A percentile compares a stretch with the other conserved stretches of the same genome.
Evolutionary conservation across 78 protist species (phyloP).

Genomic region (Dictyostelium brefeldianum): DNA sequence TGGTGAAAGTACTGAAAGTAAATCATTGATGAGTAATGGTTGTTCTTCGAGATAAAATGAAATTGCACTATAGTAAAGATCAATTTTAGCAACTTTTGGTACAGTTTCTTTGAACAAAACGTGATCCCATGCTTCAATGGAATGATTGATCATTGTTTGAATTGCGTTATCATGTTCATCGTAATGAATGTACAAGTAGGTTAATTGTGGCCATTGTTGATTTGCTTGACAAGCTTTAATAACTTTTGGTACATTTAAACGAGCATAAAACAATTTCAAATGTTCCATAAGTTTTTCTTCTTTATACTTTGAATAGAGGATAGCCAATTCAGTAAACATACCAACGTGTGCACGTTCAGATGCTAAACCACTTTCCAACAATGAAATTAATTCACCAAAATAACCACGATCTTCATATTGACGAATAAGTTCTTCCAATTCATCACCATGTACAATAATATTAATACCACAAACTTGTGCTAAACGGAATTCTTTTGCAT

Average conservation of each 20-base stretch:
- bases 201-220: constrained; percentile 96
- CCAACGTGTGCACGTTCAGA: constrained; percentile 98
- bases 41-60: constrained; percentile 94
- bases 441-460: constrained; percentile 97
- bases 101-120: constrained; percentile 94
- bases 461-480: constrained; percentile 99
- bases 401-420: constrained; percentile 95
- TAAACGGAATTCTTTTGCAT: constrained; percentile 96
- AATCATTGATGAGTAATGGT: constrained; percentile 92
- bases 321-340: constrained; percentile 99
- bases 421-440: constrained; percentile 91
- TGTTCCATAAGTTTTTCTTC: constrained; percentile 99
- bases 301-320: constrained; percentile 96
- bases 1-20: constrained; percentile 86
- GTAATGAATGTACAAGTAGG: constrained; percentile 95
- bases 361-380: constrained; percentile 95
- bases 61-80: constrained; percentile 95
- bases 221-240: constrained; percentile 91
- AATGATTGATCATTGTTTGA: constrained; percentile 96
- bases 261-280: constrained; percentile 91
- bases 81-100: constrained; percentile 95
- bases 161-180: constrained; percentile 99
- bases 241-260: constrained; percentile 97
- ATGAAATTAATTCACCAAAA: constrained; percentile 94
- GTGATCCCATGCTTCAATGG: constrained; percentile 98